Base-by-base conservation (phyloP, 352 stramenopile species). In the Globisporangium nagaii region DNA sequence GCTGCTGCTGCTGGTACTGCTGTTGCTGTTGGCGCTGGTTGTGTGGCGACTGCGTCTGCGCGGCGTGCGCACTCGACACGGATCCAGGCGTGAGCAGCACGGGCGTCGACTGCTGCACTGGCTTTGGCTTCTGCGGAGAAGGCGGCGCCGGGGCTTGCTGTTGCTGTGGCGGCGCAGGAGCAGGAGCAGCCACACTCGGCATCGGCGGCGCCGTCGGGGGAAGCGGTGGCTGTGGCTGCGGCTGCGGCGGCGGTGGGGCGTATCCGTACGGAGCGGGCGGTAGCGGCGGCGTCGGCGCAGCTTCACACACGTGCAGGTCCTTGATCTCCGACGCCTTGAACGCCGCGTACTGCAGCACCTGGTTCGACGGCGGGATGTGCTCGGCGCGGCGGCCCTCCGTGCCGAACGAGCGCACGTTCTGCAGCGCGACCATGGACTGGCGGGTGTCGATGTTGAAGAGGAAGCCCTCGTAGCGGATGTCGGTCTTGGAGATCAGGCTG, bases 281-380 rank as follows among this genome's bases (percentile, higher is more conserved):
- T 30, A 49, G 37, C 15, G 43, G 54, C 24, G 60, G 60, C 13
- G 65, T 50, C 2, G 80, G 74, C 8, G 80, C 80, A 10, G 83
- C 83, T 50, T 93, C 83, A 39, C 80, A 91, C 31, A 93, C 83
- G 46, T 93, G 83, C 43, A 93, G 65, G 49, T 93, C 83, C 60
- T 93, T 91, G 64, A 93, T 93, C 66, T 93, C 83, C 0, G 78
- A 72, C 0, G 80, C 83, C 64, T 91, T 93, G 58, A 93, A 93
- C 1, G 81, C 88, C 24, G 81, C 81, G 46, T 83, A 93, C 46
- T 87, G 80, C 52, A 91, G 65, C 35, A 93, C 67, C 32, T 87
- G 78, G 9, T 79, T 68, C n/a, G 79, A 91, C 6, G 80, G 74
- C 9, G 80, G 80, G 31, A 93, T 80, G 58, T 89, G 79, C 30